A percentile compares a stretch with the other conserved stretches of the same genome.
phyloP scores from a whole-genome alignment of 2,329 filamentous ascomycete genomes.

The Pseudocercospora crystallina region DNA sequence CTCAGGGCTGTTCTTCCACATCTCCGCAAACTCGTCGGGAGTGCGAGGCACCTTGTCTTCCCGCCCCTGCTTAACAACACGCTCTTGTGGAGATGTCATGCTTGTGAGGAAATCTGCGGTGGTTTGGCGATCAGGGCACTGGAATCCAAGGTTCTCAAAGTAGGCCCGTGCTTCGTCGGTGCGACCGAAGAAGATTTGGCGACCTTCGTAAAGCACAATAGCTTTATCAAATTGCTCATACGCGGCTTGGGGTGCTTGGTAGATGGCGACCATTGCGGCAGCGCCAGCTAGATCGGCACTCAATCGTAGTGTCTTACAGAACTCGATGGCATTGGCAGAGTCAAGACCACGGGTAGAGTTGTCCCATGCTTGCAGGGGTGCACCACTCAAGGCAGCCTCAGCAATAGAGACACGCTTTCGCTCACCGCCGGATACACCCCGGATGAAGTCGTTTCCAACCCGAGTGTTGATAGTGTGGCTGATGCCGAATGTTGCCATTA shows the following conservation, averaged over 20 bases:
- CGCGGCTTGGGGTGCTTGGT: constrained; percentile 67
- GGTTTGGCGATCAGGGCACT: constrained; percentile 69
- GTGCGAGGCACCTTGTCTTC: constrained; percentile 50
- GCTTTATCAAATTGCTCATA: constrained; percentile 72
- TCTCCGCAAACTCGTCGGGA: constrained; percentile 50
- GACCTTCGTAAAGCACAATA: constrained; percentile 65
- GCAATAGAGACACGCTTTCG: constrained; percentile 79
- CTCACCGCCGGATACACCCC: constrained; percentile 74
- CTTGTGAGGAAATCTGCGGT: constrained; percentile 77
- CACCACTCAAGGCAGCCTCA: constrained; percentile 68
- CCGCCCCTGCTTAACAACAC: constrained; percentile 45
- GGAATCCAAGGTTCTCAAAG: constrained; percentile 70
- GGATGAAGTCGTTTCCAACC: constrained; percentile 73
- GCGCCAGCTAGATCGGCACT: constrained; percentile 66
- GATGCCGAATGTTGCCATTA: constrained; percentile 75
- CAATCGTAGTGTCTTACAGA: constrained; percentile 68
- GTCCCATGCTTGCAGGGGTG: constrained; percentile 69
- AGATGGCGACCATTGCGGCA: constrained; percentile 71
- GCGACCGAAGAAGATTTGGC: constrained; percentile 70
- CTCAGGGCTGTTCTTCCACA: constrained; percentile 57
- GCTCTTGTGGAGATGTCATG: constrained; percentile 58
- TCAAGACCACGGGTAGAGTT: constrained; percentile 74
- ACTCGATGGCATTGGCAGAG: constrained; percentile 73
- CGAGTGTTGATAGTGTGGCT: constrained; percentile 70
- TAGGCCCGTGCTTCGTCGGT: constrained; percentile 64